A percentile compares a stretch with the other conserved stretches of the same genome.
Evolutionary conservation across 2,329 filamentous ascomycete genomes (phyloP).

Genomic region (Aspergillus costaricaensis): DNA sequence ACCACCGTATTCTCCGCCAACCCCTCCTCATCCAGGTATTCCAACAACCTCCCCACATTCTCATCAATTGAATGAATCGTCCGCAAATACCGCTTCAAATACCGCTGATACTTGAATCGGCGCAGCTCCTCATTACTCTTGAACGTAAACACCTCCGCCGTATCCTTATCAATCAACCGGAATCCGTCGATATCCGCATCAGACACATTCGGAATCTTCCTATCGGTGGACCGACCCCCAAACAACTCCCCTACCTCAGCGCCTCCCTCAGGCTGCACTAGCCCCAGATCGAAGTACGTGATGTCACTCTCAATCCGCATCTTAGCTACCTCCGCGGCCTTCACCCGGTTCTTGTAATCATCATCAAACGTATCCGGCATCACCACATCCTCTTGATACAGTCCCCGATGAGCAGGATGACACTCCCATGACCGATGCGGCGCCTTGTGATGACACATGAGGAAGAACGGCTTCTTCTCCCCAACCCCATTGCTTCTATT

Average conservation of each 20-base stretch:
- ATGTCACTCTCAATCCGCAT: slow-evolving; percentile 54
- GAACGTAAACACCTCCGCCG: slow-evolving; percentile 52
- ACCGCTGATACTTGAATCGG: slow-evolving; percentile 59
- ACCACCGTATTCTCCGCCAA: slow-evolving; percentile 52
- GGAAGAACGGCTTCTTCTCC: slow-evolving; percentile 49
- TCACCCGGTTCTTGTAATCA: slow-evolving; percentile 57
- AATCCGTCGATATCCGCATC: not conserved
- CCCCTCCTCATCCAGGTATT: slow-evolving; percentile 48
- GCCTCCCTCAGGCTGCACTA: slow-evolving; percentile 55
- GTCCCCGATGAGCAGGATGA: slow-evolving; percentile 50
- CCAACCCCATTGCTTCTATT: slow-evolving; percentile 20
- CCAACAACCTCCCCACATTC: slow-evolving; percentile 52
- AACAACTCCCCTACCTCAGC: slow-evolving; percentile 1
- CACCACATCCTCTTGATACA: slow-evolving; percentile 51
- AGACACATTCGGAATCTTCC: not conserved
- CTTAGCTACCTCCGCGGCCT: slow-evolving; percentile 53
- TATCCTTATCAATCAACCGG: slow-evolving; percentile 37
- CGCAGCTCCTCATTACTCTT: slow-evolving; percentile 44
- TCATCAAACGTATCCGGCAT: slow-evolving; percentile 57
- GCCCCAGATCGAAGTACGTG: slow-evolving; percentile 55
- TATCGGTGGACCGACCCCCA: not conserved
- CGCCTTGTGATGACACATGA: slow-evolving; percentile 61
- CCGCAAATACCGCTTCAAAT: slow-evolving; percentile 59
- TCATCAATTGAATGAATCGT: slow-evolving; percentile 57
- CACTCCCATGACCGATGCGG: slow-evolving; percentile 57